These are phyloP conservation scores for Helicostylum pulchrum DNA, from an alignment of 192 early-diverging fungal species.

Conservation along the genomic window DNA sequence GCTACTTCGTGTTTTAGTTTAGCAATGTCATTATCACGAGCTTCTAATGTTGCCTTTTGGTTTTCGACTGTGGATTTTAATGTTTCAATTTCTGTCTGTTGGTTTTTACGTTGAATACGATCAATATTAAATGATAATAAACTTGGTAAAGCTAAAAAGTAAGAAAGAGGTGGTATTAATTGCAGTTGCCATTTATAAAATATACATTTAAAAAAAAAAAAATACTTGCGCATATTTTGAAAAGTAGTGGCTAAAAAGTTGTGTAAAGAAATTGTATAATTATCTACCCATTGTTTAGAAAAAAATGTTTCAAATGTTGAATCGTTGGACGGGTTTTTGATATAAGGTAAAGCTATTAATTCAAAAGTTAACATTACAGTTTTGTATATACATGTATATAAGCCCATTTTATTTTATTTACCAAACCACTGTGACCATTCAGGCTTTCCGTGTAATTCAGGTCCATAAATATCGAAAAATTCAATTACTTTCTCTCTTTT, in stretches of 20 bases:
- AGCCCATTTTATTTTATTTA: slow-evolving; percentile 18
- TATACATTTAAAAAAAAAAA: background rate
- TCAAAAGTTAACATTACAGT: background rate
- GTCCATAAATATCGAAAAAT: slow-evolving; percentile 57
- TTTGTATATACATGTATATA: background rate
- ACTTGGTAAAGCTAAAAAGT: slow-evolving; percentile 47
- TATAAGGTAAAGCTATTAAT: slow-evolving; percentile 53
- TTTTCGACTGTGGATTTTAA: slow-evolving; percentile 27
- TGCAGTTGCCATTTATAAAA: background rate
- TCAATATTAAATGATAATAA: slow-evolving; percentile 55
- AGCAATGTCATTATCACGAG: slow-evolving; percentile 33
- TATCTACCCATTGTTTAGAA: slow-evolving; percentile 61
- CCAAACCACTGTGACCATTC: slow-evolving; percentile 68
- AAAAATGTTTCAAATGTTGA: slow-evolving; percentile 60
- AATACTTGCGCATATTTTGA: slow-evolving; percentile 59
- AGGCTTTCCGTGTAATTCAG: slow-evolving; percentile 50
- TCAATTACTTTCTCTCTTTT: slow-evolving; percentile 52
- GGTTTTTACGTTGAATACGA: slow-evolving; percentile 39
- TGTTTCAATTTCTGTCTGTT: slow-evolving; percentile 32
- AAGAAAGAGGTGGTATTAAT: background rate
- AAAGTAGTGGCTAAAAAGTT: slow-evolving; percentile 64
- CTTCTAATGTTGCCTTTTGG: slow-evolving; percentile 24
- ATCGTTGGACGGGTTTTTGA: slow-evolving; percentile 52
- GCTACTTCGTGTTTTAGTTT: slow-evolving; percentile 32
- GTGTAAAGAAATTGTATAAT: slow-evolving; percentile 54